Percentiles rank a stretch among this genome's conserved stretches.
Evolutionary conservation across 75 land plant genomes (phyloP).

Genomic region (Selaginella moellendorffii): DNA sequence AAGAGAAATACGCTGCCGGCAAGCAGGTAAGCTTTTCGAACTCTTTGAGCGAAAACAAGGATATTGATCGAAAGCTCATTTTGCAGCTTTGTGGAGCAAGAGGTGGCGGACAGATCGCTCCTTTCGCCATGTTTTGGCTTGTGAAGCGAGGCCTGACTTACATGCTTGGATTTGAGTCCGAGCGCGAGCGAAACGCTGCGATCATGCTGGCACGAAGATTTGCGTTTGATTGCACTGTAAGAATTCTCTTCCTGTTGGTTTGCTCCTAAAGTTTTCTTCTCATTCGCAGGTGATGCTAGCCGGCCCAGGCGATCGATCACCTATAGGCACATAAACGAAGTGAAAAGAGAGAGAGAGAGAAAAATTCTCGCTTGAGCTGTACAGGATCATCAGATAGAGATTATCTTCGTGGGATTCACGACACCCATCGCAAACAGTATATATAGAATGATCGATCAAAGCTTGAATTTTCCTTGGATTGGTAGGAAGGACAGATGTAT

Average conservation of each 20-base stretch:
- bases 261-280: neutral
- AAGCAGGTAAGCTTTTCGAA: slow-evolving; percentile 83
- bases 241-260: no score
- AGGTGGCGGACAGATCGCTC: slow-evolving; percentile 74
- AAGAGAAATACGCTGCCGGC: slow-evolving; percentile 55
- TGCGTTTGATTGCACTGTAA: slow-evolving; percentile 76
- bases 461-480: no score
- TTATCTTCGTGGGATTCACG: no score
- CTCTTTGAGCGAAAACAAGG: no score
- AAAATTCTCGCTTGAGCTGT: no score
- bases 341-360: no score
- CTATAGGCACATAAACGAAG: slow-evolving; percentile 23
- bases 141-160: slow-evolving; percentile 55
- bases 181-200: slow-evolving; percentile 89
- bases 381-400: no score
- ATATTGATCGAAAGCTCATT: neutral
- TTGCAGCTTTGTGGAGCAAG: slow-evolving; percentile 73
- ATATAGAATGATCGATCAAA: no score
- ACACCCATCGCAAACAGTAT: no score
- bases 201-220: slow-evolving; percentile 78
- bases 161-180: slow-evolving; percentile 70
- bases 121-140: slow-evolving; percentile 77
- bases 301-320: slow-evolving; percentile 51
- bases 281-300: slow-evolving; percentile 53
- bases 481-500: no score